Conservation (phyloP, 352 stramenopile species). For the Phytophthora megakarya region DNA sequence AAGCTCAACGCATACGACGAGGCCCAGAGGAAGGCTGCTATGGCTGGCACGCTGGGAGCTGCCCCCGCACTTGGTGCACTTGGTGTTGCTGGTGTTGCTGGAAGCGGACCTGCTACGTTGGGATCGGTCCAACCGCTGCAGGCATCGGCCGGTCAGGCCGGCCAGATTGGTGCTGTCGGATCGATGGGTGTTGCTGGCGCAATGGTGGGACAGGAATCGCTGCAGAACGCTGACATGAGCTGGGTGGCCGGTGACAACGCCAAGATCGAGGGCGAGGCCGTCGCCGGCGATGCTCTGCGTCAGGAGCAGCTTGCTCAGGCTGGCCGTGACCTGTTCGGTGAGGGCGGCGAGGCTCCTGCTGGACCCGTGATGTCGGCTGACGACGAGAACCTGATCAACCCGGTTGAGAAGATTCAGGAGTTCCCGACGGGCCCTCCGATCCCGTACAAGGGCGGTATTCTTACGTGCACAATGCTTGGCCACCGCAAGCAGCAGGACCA, state of each 20-base stretch:
- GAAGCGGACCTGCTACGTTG: slow-evolving; percentile 59
- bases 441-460: slow-evolving; percentile 89
- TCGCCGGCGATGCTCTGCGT: slow-evolving; percentile 72
- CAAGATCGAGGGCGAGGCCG: slow-evolving; percentile 77
- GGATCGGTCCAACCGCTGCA: slow-evolving; percentile 73
- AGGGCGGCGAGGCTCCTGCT: slow-evolving; percentile 75
- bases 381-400: slow-evolving; percentile 87
- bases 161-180: slow-evolving; percentile 78
- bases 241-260: slow-evolving; percentile 85
- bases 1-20: slow-evolving; percentile 72
- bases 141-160: slow-evolving; percentile 67
- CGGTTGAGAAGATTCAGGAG: slow-evolving; percentile 86
- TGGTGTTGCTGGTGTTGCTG: slow-evolving; percentile 55
- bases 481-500: slow-evolving; percentile 90
- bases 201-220: slow-evolving; percentile 77
- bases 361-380: slow-evolving; percentile 86
- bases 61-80: slow-evolving; percentile 61
- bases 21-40: slow-evolving; percentile 44
- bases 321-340: slow-evolving; percentile 84
- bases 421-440: slow-evolving; percentile 90
- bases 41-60: slow-evolving; percentile 54
- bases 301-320: slow-evolving; percentile 86
- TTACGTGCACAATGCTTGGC: slow-evolving; percentile 89
- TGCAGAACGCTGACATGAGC: slow-evolving; percentile 85
- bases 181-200: slow-evolving; percentile 75